phyloP scores from a whole-genome alignment of 352 stramenopile genomes.

The Phytophthora vignae region DNA sequence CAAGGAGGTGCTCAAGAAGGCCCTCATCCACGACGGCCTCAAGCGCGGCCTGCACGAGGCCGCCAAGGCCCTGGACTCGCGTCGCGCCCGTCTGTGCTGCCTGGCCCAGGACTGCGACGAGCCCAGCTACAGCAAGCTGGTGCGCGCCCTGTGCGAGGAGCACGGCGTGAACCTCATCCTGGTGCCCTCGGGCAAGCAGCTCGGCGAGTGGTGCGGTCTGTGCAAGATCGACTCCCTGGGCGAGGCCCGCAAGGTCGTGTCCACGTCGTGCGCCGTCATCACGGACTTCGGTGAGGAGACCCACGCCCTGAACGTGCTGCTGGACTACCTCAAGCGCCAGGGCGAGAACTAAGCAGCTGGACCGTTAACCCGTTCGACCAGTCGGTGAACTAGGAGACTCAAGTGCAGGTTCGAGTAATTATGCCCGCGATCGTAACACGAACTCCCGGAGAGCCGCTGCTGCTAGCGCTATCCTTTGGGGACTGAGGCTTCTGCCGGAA shows the following conservation, averaged over 20 bases:
- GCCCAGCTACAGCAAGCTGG: conserved; percentile 99
- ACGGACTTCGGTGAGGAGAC: conserved; percentile 99
- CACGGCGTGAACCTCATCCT: conserved; percentile 95
- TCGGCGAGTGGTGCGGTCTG: conserved; percentile 99
- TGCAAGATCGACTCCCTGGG: conserved; percentile 99
- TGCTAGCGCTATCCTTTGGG: conserved; percentile 32
- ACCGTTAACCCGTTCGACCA: not conserved
- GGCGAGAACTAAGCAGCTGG: conserved; percentile 82
- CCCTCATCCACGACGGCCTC: conserved; percentile 99
- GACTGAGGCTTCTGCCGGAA: conserved; percentile 50
- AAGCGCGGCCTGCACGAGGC: conserved; percentile 99
- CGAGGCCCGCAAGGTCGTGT: conserved; percentile 98
- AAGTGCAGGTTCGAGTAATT: conserved; percentile 35
- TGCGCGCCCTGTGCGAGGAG: conserved; percentile 96
- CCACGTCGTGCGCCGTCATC: conserved; percentile 98
- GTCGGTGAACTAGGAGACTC: conserved; percentile 33
- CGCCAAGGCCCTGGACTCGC: conserved; percentile 98
- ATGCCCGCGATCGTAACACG: conserved; percentile 37
- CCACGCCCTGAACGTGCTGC: conserved; percentile 97
- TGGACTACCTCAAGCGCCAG: conserved; percentile 99
- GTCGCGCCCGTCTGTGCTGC: conserved; percentile 98
- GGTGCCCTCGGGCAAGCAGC: conserved; percentile 95
- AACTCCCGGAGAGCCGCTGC: conserved; percentile 24
- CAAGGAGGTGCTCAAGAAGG: conserved; percentile 99
- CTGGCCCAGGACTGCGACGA: conserved; percentile 99